Percentiles rank a stretch among this genome's conserved stretches.
Evolutionary conservation across 2,329 filamentous ascomycete genomes (phyloP).

Genomic region (Colletotrichum euphorbiae): DNA sequence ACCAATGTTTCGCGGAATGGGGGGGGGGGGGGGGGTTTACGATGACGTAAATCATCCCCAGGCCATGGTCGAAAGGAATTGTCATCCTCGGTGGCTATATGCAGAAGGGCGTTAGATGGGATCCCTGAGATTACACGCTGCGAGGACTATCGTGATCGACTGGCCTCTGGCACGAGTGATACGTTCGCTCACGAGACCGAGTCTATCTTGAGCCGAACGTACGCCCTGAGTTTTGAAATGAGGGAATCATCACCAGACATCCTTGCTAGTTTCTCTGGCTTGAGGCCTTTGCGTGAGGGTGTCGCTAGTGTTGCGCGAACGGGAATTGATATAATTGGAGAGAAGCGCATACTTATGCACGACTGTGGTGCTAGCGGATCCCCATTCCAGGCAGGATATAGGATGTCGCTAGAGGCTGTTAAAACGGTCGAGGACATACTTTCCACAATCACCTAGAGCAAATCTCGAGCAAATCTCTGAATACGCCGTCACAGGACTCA

Average conservation of each 20-base stretch:
- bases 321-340: too few relatives aligned
- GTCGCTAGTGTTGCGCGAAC: too few relatives aligned
- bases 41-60: conserved; percentile 56
- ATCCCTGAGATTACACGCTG: background rate
- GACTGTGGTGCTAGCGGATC: too few relatives aligned
- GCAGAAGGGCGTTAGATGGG: conserved; percentile 50
- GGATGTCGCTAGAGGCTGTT: too few relatives aligned
- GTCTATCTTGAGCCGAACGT: conserved; percentile 52
- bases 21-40: conserved; percentile 50
- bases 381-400: too few relatives aligned
- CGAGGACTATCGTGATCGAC: background rate
- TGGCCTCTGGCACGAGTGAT: conserved; percentile 1
- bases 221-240: conserved; percentile 47
- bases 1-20: conserved; percentile 55
- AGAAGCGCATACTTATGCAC: too few relatives aligned
- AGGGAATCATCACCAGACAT: conserved; percentile 44
- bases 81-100: conserved; percentile 55
- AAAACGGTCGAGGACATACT: too few relatives aligned
- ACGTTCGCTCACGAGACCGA: conserved; percentile 47
- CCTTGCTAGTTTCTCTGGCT: conserved; percentile 48
- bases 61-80: conserved; percentile 51
- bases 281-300: conserved; percentile 53
- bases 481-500: too few relatives aligned
- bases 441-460: too few relatives aligned
- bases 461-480: too few relatives aligned